phyloP scores from a whole-genome alignment of 192 early-diverging fungal species.

The Backusella australiensis region DNA sequence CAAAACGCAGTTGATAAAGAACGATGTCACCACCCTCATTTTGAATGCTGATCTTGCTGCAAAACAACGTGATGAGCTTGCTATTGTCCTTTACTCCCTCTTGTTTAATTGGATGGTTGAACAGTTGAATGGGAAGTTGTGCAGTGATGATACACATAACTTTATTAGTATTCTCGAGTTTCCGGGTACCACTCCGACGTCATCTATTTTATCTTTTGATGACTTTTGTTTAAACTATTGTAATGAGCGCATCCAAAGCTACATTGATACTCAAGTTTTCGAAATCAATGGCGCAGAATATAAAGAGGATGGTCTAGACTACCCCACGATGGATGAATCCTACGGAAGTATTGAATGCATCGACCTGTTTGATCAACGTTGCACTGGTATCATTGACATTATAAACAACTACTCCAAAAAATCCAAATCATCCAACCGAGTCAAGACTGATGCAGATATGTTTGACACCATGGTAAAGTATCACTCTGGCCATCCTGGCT shows the following conservation, averaged over 20 bases:
- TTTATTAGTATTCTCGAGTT: constrained; percentile 85
- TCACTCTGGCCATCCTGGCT: constrained; percentile 44
- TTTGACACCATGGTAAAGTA: constrained; percentile 55
- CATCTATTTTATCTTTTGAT: constrained; percentile 52
- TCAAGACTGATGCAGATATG: constrained; percentile 50
- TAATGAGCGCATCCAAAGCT: constrained; percentile 84
- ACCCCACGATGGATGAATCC: constrained; percentile 37
- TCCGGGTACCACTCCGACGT: constrained; percentile 61
- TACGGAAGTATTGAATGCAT: constrained; percentile 62
- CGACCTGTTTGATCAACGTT: constrained; percentile 64
- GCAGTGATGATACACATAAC: constrained; percentile 63
- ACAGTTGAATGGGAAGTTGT: constrained; percentile 78
- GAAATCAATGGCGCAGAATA: constrained; percentile 64
- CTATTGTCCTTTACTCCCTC: constrained; percentile 73
- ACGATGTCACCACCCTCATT: constrained; percentile 80
- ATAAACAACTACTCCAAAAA: constrained; percentile 43
- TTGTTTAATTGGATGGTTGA: constrained; percentile 84
- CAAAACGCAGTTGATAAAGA: constrained; percentile 78
- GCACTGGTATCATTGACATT: constrained; percentile 71
- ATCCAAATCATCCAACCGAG: constrained; percentile 40
- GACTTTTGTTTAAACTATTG: constrained; percentile 58
- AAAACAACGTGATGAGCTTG: constrained; percentile 69
- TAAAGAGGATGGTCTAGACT: constrained; percentile 56
- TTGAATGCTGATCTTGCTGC: constrained; percentile 70
- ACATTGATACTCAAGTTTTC: constrained; percentile 68